Base-by-base conservation (phyloP, 2,329 filamentous ascomycete genomes). In the Botrytis squamosa region DNA sequence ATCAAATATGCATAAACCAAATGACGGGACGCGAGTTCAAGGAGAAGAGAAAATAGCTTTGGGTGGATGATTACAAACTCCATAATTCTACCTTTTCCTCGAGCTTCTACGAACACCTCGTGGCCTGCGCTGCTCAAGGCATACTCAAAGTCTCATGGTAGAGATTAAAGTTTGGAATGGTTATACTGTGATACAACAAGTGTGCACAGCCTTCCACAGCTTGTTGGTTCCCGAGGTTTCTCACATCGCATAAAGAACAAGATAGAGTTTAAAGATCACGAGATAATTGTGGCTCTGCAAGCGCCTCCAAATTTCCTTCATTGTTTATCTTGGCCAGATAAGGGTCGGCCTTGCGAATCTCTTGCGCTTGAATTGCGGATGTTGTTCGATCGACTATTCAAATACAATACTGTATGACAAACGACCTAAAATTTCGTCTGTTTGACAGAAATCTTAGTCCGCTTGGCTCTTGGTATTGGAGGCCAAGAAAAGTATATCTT, bases 241-340 rank as follows among this genome's bases (percentile, higher is more conserved):
- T 4, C 7, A 40, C 9, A 64, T 18, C 40, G 62, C 62, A 65
- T 65, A 22, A 65, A 65, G 40, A 65, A 8, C 49, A 42, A 36
- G 16, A 14, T 68, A 55, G 65, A 68, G 33, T 55, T 68, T 14
- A 40, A 40, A 49, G 33, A 55, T 40, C 65, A 55, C 25, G 46
- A 67, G 46, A 55, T 29, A 40, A 55, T 40, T 55, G 46, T 67
- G 65, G 65, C 46, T 67, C 38, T 9, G 46, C 65, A 55, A 38
- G 36, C 46, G 46, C 65, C 33, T 29, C 65, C 36, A 44, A 55
- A 40, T 55, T 57, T 57, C 22, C 9, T 33, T 20, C 44, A 52
- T 40, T 40, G n/a, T 52, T 40, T n/a, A 55, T 38, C 40, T 67
- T 40, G 44, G 65, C 65, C 25, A 40, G 22, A 67, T 55, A 16